Base-by-base conservation (phyloP, 768 basidiomycete genomes). In the Fibroporia radiculosa region DNA sequence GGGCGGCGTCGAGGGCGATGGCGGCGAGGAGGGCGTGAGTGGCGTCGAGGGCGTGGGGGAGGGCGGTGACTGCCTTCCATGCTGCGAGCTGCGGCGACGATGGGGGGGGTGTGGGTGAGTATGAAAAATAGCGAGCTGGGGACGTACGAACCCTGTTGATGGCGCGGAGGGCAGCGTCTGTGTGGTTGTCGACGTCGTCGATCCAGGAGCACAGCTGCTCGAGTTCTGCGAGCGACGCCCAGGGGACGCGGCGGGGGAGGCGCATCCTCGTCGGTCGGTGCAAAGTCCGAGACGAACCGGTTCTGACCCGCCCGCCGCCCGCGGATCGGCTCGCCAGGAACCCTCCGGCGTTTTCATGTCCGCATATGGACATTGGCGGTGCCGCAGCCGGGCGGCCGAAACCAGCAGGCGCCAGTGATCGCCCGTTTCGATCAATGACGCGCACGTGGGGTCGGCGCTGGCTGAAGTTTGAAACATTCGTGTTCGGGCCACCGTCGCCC, bases 11-110 rank as follows among this genome's bases (percentile, higher is more conserved):
- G 42, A 82, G 73, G 8, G 73, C 56, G n/a, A 76, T 70, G 2
- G 72, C 78, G 16, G 70, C 68, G 18, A 92, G 62, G 14, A 91
- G 63, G 2, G 80, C 70, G 11, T 86, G 67, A 6, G 79, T 70
- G 3, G 84, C 82, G 40, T 90, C 87, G 22, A 92, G 70, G 1
- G 90, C 84, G 56, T 89, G 85, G 4, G 89, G 89, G n/a, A 91
- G 73, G 28, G 76, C 62, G 11, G 80, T 82, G 34, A 77, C 71
- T n/a, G 74, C 75, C 60, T 67, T 81, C 88, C 89, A 92, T 13
- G 87, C 85, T 27, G 85, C 77, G 45, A 91, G 63, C 88, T 90
- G 54, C 34, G 46, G 29, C 4, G 7, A 25, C 25, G n/a, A 22
- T 46, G 14, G 13, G 27, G 11, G 10, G 8, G 28, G 12, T 19